Conservation (phyloP, 768 basidiomycete species). For the Boletus pseudopeckii region DNA sequence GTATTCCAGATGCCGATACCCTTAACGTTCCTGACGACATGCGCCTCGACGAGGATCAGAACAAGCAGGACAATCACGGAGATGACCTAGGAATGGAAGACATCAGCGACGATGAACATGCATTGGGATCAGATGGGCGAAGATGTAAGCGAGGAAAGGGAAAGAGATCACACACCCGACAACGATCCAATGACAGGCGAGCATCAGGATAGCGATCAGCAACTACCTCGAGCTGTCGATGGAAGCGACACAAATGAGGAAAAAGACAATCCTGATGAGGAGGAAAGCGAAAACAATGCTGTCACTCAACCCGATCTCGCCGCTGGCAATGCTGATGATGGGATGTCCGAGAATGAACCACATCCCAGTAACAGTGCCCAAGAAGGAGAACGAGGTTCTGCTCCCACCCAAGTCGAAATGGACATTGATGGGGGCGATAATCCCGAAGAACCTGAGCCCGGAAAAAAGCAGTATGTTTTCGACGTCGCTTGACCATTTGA, state of each 20-base stretch:
- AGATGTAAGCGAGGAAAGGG: neutral
- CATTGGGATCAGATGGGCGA: slow-evolving; percentile 29
- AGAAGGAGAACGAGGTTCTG: slow-evolving; percentile 20
- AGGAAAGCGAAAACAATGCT: slow-evolving; percentile 24
- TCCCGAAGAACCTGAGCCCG: slow-evolving; percentile 20
- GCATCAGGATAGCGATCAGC: slow-evolving; percentile 21
- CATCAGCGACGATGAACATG: slow-evolving; percentile 31
- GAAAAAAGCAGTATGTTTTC: slow-evolving; percentile 15
- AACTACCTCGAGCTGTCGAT: slow-evolving; percentile 16
- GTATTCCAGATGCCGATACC: slow-evolving; percentile 73
- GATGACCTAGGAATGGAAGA: slow-evolving; percentile 36
- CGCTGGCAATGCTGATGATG: slow-evolving; percentile 23
- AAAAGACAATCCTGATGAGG: slow-evolving; percentile 31
- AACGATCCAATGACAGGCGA: slow-evolving; percentile 25
- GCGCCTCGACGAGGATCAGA: slow-evolving; percentile 46
- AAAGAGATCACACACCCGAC: slow-evolving; percentile 5
- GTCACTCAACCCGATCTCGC: slow-evolving; percentile 38
- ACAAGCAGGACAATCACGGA: slow-evolving; percentile 26
- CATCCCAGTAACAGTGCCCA: slow-evolving; percentile 17
- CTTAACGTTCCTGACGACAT: slow-evolving; percentile 90
- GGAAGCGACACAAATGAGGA: slow-evolving; percentile 17
- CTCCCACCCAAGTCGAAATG: slow-evolving; percentile 15
- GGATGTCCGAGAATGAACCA: slow-evolving; percentile 14
- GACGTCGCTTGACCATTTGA: neutral
- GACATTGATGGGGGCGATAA: slow-evolving; percentile 18